Evolutionary conservation across 2,329 filamentous ascomycete species (phyloP).

Genomic region (Talaromyces funiculosus): DNA sequence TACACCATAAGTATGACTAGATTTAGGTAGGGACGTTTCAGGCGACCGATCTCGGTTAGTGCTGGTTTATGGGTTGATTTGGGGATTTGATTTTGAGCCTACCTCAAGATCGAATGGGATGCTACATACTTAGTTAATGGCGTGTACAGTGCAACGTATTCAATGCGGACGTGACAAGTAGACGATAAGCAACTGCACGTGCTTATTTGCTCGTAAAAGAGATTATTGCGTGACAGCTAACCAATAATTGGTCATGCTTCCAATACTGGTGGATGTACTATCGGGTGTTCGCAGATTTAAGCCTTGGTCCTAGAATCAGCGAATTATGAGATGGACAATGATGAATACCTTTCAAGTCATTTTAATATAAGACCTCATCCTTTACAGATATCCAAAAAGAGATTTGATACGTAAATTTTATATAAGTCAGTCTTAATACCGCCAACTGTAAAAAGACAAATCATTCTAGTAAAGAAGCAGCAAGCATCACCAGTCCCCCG

Average conservation of each 20-base stretch:
- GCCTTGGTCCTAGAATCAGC: neutral
- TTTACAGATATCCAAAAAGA: no score
- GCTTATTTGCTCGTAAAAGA: neutral
- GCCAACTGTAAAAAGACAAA: neutral
- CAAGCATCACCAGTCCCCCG: conserved; percentile 43
- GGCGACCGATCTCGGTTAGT: neutral
- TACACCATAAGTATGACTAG: neutral
- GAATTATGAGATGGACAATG: neutral
- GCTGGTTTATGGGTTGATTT: neutral
- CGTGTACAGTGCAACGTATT: neutral
- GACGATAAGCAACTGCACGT: neutral
- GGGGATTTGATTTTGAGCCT: neutral
- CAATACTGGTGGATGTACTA: neutral
- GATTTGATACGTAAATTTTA: no score
- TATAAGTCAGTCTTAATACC: no score
- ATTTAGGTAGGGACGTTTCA: neutral
- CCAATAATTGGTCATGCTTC: neutral
- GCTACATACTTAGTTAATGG: neutral
- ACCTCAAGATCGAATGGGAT: neutral
- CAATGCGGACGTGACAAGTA: neutral
- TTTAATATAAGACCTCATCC: no score
- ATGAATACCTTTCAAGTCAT: no score
- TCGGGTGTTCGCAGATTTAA: neutral
- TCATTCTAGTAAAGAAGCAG: conserved; percentile 30
- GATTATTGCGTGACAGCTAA: neutral